Percentiles rank a stretch among this genome's conserved stretches.
Evolutionary conservation across 2,329 filamentous ascomycete species (phyloP).

Genomic region (Periconia macrospinosa): DNA sequence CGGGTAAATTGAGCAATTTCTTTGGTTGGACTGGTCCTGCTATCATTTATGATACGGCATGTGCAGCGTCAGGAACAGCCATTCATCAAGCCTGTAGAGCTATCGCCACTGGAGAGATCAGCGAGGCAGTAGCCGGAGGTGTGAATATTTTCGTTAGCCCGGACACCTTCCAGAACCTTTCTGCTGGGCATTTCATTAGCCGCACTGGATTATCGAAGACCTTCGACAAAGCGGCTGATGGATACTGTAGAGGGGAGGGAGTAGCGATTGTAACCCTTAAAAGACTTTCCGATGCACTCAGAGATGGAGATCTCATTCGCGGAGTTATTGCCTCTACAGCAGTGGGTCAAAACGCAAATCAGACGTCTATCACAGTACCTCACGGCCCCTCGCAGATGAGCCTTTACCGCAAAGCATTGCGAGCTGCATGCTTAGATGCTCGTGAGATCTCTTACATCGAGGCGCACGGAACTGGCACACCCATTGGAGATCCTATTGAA

Average conservation of each 20-base stretch:
- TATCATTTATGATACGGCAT: constrained; percentile 40
- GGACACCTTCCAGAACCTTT: constrained; percentile 36
- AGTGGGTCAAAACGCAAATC: constrained; percentile 14
- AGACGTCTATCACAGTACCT: constrained; percentile 10
- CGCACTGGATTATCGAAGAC: constrained; percentile 36
- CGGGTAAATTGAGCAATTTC: constrained; percentile 25
- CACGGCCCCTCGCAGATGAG: constrained; percentile 8
- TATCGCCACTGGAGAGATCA: constrained; percentile 28
- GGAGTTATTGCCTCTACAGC: constrained; percentile 43
- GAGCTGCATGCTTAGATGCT: neutral
- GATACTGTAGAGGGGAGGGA: constrained; percentile 58
- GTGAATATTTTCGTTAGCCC: constrained; percentile 37
- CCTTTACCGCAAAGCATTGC: constrained; percentile 9
- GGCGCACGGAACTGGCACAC: constrained; percentile 22
- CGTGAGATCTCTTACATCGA: constrained; percentile 13
- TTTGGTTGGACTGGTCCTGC: constrained; percentile 30
- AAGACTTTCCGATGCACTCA: constrained; percentile 50
- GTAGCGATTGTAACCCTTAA: constrained; percentile 54
- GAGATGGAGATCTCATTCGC: constrained; percentile 52
- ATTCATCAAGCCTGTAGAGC: constrained; percentile 32
- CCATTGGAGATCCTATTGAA: constrained; percentile 23
- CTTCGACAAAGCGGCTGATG: constrained; percentile 47
- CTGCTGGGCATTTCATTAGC: constrained; percentile 46
- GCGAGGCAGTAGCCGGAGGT: constrained; percentile 40
- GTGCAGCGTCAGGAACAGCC: constrained; percentile 34